Conservation (phyloP, 768 basidiomycete species). For the Xerocomus potaroensis region DNA sequence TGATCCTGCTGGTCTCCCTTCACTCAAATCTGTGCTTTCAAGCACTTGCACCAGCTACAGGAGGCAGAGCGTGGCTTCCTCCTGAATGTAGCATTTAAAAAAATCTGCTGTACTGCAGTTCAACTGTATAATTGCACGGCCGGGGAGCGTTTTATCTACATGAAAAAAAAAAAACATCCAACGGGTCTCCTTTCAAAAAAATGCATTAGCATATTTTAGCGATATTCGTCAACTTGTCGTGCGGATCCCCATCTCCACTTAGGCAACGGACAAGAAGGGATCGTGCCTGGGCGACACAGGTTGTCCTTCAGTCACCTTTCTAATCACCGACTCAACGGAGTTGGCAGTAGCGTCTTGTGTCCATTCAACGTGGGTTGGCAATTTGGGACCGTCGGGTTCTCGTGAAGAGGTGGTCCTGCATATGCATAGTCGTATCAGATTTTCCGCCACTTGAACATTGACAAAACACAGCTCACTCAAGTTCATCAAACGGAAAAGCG, state of each 20-base stretch:
- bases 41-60: no score
- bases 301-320: conserved; percentile 7
- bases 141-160: no score
- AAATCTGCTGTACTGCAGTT: no score
- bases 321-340: conserved; percentile 5
- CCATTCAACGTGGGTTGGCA: conserved; percentile 18
- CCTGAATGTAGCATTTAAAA: no score
- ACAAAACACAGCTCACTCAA: conserved; percentile 10
- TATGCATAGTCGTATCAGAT: background rate
- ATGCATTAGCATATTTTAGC: no score
- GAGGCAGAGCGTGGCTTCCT: no score
- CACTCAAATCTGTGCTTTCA: background rate
- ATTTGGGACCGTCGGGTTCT: conserved; percentile 10
- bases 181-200: no score
- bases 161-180: no score
- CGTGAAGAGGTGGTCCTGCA: conserved; percentile 9
- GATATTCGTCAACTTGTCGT: no score
- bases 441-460: background rate
- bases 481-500: conserved; percentile 16
- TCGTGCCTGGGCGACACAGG: background rate
- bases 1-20: conserved; percentile 33
- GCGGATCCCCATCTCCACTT: background rate
- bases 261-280: conserved; percentile 8
- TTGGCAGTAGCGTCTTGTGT: background rate
- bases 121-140: no score